Evolutionary conservation across 2,329 filamentous ascomycete species (phyloP), one percentile per base, ranked within the genome.

Genomic region (Calonectria pteridis): DNA sequence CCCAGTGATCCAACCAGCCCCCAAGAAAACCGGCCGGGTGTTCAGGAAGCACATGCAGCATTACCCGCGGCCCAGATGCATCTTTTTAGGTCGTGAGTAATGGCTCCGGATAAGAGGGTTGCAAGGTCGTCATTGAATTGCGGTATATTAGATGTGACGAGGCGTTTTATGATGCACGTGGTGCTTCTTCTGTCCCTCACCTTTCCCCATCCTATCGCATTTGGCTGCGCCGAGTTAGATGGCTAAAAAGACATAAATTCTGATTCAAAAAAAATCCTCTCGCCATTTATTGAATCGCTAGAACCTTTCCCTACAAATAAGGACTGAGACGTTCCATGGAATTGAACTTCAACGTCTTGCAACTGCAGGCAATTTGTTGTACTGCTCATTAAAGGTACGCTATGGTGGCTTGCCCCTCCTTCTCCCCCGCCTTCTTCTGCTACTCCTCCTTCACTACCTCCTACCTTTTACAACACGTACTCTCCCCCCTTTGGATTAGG

Each of bases 371-470:
- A 49, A 23, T 11, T 16, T 50, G 53, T 31, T 20, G 20, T 31
- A n/a, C 35, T 33, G 37, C 20, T 20, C 59, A 53, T 43, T 16
- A 6, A 70, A 70, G 62, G 63, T 65, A 67, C 59, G 69, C 28
- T 49, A 6, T 73, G 62, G 63, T 53, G 51, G 55, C 68, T 69
- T 75, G 74, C 73, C 69, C 69, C 69, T 74, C 68, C 43, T 64
- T 75, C 69, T 65, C 74, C 73, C 74, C 72, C 74, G 51, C 71
- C 49, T 28, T 50, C 63, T 40, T 35, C 67, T 37, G 67, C 65
- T 53, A 49, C 67, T 75, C 59, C 72, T 69, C 66, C 65, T 63
- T 71, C 67, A 74, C 68, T 28, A 29, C 35, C 29, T 49, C 33
- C 51, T 53, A 28, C 51, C 37, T 20, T 35, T 58, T 29, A 9